Evolutionary conservation across 2,329 filamentous ascomycete genomes (phyloP), one percentile per base, ranked within the genome.

Genomic region (Scytalidium sp.): DNA sequence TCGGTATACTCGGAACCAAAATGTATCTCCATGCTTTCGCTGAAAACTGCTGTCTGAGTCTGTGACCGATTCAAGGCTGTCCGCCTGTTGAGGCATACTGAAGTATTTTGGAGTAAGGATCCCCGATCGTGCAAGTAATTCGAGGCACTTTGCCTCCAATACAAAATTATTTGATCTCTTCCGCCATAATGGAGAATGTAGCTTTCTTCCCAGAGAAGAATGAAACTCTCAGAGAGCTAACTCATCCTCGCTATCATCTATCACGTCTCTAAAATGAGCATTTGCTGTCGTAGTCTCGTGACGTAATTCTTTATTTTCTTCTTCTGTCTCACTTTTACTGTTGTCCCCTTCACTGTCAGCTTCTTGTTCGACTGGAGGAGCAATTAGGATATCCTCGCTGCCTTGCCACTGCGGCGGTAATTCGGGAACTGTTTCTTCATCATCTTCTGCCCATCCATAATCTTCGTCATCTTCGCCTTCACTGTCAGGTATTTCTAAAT

Each of bases 401-500:
- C 82, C 83, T 66, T 85, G 82, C 80, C 81, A 85, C 63, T 85
- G 82, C 8, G 81, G 80, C n/a, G 81, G 81, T 66, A 77, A 78
- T 3, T 70, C 71, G 10, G 82, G 81, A 58, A 84, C 70, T 45
- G 78, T 75, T 49, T 79, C 77, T 50, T 86, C 84, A 58, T 85
- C 83, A 41, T 82, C 79, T 46, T 87, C 80, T 36, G 78, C 79
- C 86, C 86, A 90, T 13, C 84, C 85, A 60, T 88, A 89, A 60
- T 88, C 82, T 55, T 89, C 85, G 51, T 86, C 83, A 15, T 75
- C 74, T 56, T 64, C 60, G 23, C 78, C 79, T 41, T 84, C 81
- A 54, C 80, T 85, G 53, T 84, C 81, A 2, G 79, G 75, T 42
- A 84, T 73, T 58, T 84, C 81, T 44, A 81, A 71, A 46, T 76